Evolutionary conservation across 306 rosid species (phyloP), one percentile per base, ranked within the genome.

Genomic region (Chamaecrista fasciculata): DNA sequence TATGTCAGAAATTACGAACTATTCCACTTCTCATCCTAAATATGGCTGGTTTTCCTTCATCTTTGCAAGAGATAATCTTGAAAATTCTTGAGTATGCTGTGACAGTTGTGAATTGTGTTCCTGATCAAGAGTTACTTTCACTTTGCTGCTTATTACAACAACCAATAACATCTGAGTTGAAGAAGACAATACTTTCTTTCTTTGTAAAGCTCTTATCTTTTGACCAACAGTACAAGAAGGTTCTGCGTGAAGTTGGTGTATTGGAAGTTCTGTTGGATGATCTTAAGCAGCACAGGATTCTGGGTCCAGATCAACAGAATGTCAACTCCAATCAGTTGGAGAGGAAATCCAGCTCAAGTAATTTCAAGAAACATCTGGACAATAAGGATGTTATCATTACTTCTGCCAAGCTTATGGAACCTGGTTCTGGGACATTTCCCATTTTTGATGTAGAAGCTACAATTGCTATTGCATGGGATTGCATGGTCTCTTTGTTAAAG

Each of bases 11-110:
- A 77, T 87, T 95, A 66, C 91, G 97, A 23, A 91, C 96, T 39
- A 92, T 95, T 78, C 97, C 99, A 55, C 97, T 95, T 87, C 80
- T 95, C 62, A 95, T 95, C 79, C 82, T 95, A 74, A 95, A 95
- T 73, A 95, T 95, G 99, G 96, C 84, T 36, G 91, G 87, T 66
- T 89, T 95, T 70, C 95, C 97, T 69, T 71, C 92, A 61, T 70
- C 95, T 62, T 80, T 91, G 77, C 97, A 89, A 79, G 99, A 91
- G 73, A 89, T 86, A 65, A 89, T 95, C 75, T 76, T 95, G 86
- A 95, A 95, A 84, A 95, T 95, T 83, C 99, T 95, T 31, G 99
- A 95, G 83, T 95, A 95, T 87, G 99, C 93, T 52, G 99, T 95
- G 82, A 95, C 97, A 66, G 99, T 95, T 50, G 97, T 91, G 71